Percentiles rank a stretch among this genome's conserved stretches.
phyloP scores from a whole-genome alignment of 495 filamentous ascomycete genomes.

The Aspergillus panamensis region DNA sequence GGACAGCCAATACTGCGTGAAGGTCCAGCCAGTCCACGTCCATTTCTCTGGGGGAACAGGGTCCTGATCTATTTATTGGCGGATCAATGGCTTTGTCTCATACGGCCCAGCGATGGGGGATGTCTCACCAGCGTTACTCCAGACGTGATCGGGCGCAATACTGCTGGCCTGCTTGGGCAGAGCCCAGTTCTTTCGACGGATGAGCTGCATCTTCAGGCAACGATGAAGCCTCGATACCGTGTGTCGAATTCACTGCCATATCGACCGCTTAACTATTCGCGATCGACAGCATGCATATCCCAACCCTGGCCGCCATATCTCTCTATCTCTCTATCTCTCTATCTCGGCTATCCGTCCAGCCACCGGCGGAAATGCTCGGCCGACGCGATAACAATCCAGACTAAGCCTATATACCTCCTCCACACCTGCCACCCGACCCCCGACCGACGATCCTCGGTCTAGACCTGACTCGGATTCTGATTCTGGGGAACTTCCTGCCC shows the following conservation, averaged over 20 bases:
- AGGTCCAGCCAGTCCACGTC: conserved; percentile 13
- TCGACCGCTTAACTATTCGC: neutral
- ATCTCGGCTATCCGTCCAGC: conserved; percentile 3
- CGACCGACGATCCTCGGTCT: neutral
- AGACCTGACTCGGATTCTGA: neutral
- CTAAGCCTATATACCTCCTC: neutral
- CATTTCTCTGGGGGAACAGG: conserved; percentile 12
- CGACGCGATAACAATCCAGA: neutral
- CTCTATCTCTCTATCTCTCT: neutral
- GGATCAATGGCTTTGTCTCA: neutral
- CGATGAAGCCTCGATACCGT: neutral
- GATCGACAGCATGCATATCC: neutral
- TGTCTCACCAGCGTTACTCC: conserved; percentile 11
- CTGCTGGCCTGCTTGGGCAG: conserved; percentile 13
- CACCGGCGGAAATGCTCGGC: neutral
- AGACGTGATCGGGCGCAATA: conserved; percentile 12
- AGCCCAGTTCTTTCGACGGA: conserved; percentile 5
- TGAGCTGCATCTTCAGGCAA: conserved; percentile 1
- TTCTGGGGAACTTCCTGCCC: neutral
- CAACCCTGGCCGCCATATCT: neutral
- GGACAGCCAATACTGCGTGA: conserved; percentile 11
- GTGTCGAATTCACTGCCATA: neutral
- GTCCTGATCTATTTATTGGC: conserved; percentile 4
- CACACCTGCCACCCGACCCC: neutral
- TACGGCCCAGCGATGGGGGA: neutral